A percentile compares a stretch with the other conserved stretches of the same genome.
These are phyloP conservation scores for Cyberlindnera samutprakarnensis DNA, from an alignment of 805 yeast species.

Conservation along the genomic window DNA sequence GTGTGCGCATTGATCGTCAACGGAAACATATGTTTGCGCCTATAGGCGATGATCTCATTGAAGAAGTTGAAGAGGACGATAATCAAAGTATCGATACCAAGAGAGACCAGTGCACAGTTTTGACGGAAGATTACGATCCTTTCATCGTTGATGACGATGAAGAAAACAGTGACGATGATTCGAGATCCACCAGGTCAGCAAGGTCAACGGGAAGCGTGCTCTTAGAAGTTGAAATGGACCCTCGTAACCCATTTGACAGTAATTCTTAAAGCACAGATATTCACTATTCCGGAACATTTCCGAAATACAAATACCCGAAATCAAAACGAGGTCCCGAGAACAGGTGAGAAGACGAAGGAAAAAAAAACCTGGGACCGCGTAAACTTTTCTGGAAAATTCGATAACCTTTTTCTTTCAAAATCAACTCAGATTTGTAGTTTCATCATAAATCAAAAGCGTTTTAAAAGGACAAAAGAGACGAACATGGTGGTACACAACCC, in stretches of 20 bases:
- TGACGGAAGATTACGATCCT: slow-evolving; percentile 18
- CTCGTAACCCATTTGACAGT: slow-evolving; percentile 14
- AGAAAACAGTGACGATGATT: slow-evolving; percentile 6
- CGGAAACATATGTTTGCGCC: slow-evolving; percentile 7
- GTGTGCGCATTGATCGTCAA: slow-evolving; percentile 15
- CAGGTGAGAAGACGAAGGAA: too few species aligned
- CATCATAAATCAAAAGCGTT: too few species aligned
- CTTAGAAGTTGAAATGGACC: slow-evolving; percentile 21
- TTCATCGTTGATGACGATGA: slow-evolving; percentile 20
- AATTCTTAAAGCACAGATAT: too few species aligned
- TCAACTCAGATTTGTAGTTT: too few species aligned
- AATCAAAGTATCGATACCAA: slow-evolving; percentile 5
- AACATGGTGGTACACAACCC: slow-evolving; percentile 66
- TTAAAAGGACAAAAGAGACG: too few species aligned
- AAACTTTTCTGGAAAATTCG: slow-evolving; percentile 1
- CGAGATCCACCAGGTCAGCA: slow-evolving; percentile 3
- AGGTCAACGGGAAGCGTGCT: slow-evolving; percentile 19
- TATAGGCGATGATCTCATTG: slow-evolving; percentile 11
- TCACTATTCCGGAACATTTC: too few species aligned
- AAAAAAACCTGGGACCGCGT: not conserved
- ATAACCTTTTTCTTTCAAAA: not conserved
- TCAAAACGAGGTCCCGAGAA: too few species aligned
- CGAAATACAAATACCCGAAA: too few species aligned
- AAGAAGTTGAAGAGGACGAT: slow-evolving; percentile 14
- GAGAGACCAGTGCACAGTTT: slow-evolving; percentile 2